Evolutionary conservation across 2,329 filamentous ascomycete genomes (phyloP), one percentile per base, ranked within the genome.

Genomic region (Lasiodiplodia citricola): DNA sequence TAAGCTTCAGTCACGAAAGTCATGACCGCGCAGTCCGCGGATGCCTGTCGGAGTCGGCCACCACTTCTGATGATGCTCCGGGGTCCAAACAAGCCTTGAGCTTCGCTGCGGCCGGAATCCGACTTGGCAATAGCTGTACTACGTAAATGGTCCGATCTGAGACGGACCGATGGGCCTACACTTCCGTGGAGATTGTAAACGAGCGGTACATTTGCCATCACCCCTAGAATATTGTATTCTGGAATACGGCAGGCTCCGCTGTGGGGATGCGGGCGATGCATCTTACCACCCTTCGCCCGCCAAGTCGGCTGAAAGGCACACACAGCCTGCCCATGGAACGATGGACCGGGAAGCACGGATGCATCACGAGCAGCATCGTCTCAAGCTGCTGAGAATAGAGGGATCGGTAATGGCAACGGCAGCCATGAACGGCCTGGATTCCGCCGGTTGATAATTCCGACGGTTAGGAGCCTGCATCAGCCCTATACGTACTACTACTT

Each of bases 251-350:
- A 21, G 66, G 60, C 28, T 21, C 55, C 23, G 66, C 56, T 5
- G 47, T 67, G 31, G 56, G 66, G 23, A 44, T 58, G 21, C 55
- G 52, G 38, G 54, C 55, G 38, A 54, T 55, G 14, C 58, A 60
- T 31, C 65, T 60, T 38, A 44, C 65, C 38, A 60, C 65, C 16
- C 60, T 50, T 25, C 65, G 54, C 3, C 41, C 65, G 44, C 25
- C 58, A n/a, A 18, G 41, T 44, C 41, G 41, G 41, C 31, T 35
- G 31, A 10, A 35, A 31, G 16, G 47, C 47, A n/a, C 54, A 31
- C 4, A 28, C 28, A 28, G 5, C 28, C 28, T 28, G n/a, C 54
- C 47, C 47, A 11, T 65, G 62, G 47, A 31, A 54, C 51, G 47
- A 50, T n/a, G 62, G 16, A 23, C n/a, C 14, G 47, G 62, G 31